Conservation (phyloP, 108 stramenopile species). For the Cyclotella baltica region DNA sequence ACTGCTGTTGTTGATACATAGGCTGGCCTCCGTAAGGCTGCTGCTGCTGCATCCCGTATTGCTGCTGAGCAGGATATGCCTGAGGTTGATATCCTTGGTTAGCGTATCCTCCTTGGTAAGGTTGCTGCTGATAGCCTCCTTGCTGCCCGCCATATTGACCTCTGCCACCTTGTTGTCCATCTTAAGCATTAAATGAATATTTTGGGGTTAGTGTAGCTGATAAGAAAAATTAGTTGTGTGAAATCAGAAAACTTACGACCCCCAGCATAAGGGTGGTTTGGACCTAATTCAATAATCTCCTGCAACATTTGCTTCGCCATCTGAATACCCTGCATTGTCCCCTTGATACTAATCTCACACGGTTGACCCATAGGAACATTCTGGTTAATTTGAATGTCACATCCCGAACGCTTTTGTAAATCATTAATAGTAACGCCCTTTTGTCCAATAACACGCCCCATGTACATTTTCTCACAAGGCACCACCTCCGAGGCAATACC, state of each 20-base stretch:
- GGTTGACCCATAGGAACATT: constrained; percentile 84
- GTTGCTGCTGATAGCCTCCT: constrained; percentile 48
- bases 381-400: constrained; percentile 94
- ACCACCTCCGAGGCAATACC: constrained; percentile 66
- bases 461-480: constrained; percentile 79
- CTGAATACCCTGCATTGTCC: constrained; percentile 75
- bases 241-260: constrained; percentile 52
- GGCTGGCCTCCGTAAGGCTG: constrained; percentile 43
- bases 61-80: constrained; percentile 53
- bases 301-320: constrained; percentile 85
- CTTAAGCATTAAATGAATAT: constrained; percentile 18
- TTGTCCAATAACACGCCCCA: constrained; percentile 90
- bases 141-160: constrained; percentile 48
- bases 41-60: constrained; percentile 48
- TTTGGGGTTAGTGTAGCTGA: background rate
- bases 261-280: constrained; percentile 89
- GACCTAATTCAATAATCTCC: constrained; percentile 87
- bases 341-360: constrained; percentile 86
- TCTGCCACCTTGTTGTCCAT: constrained; percentile 51
- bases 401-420: constrained; percentile 85
- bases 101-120: constrained; percentile 43
- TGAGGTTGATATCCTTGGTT: constrained; percentile 49
- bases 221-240: background rate
- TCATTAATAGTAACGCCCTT: constrained; percentile 93
- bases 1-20: constrained; percentile 55